These are phyloP conservation scores for Lipomyces mesembrius DNA, from an alignment of 805 yeast genomes.

Conservation along the genomic window DNA sequence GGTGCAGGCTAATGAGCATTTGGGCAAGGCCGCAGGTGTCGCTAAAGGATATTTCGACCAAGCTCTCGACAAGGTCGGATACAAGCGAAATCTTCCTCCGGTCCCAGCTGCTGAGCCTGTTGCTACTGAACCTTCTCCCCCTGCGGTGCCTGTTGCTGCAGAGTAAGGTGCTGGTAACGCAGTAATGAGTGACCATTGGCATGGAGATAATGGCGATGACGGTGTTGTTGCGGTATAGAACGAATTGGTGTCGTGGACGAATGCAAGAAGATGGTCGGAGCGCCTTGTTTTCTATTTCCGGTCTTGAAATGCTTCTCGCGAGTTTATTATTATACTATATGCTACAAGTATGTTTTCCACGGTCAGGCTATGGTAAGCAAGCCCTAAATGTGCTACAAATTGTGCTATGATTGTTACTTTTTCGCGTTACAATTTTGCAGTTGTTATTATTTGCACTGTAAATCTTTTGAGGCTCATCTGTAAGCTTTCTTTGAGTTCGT, in stretches of 20 bases:
- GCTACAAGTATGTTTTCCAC: background rate
- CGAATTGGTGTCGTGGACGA: background rate
- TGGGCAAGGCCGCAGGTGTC: conserved; percentile 15
- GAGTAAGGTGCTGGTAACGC: background rate
- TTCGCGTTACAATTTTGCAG: background rate
- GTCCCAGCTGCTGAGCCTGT: conserved; percentile 21
- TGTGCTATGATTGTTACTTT: background rate
- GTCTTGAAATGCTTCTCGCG: background rate
- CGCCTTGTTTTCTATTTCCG: background rate
- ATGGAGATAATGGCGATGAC: background rate
- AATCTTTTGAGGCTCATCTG: background rate
- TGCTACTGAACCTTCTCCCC: background rate
- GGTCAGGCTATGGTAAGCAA: background rate
- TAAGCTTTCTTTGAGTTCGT: background rate
- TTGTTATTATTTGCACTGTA: background rate
- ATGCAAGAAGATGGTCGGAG: background rate
- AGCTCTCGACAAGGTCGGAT: conserved; percentile 35
- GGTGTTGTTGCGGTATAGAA: conserved; percentile 10
- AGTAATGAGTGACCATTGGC: background rate
- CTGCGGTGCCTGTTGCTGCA: conserved; percentile 17
- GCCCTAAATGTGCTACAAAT: background rate
- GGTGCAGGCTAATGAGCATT: conserved; percentile 21
- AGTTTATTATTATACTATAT: background rate
- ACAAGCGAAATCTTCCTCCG: conserved; percentile 34
- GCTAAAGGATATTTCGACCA: conserved; percentile 17